phyloP scores from a whole-genome alignment of 768 basidiomycete species.

The Pisolithus tinctorius region DNA sequence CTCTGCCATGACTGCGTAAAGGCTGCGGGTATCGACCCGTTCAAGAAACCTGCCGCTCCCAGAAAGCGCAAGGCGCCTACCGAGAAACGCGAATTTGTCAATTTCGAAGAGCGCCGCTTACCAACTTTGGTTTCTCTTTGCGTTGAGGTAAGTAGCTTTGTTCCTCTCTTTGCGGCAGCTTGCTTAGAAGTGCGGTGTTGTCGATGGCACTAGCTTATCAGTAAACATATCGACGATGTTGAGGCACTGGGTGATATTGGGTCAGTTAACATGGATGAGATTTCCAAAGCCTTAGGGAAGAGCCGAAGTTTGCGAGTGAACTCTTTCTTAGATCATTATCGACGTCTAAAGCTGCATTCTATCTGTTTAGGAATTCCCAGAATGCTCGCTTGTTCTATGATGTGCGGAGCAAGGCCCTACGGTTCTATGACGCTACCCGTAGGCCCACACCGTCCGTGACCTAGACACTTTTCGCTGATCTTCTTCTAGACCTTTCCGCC shows the following conservation, averaged over 20 bases:
- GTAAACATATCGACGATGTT: slow-evolving; percentile 82
- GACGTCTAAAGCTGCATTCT: neutral
- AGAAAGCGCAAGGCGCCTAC: slow-evolving; percentile 56
- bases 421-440: slow-evolving; percentile 89
- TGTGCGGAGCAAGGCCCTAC: slow-evolving; percentile 55
- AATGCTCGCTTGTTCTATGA: slow-evolving; percentile 86
- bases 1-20: slow-evolving; percentile 85
- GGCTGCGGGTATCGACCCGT: slow-evolving; percentile 70
- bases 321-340: neutral
- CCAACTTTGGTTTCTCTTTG: slow-evolving; percentile 73
- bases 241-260: slow-evolving; percentile 88
- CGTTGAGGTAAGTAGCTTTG: slow-evolving; percentile 48
- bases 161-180: neutral
- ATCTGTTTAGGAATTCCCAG: slow-evolving; percentile 52
- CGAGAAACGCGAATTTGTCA: slow-evolving; percentile 62
- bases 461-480: slow-evolving; percentile 1
- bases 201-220: slow-evolving; percentile 53
- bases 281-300: slow-evolving; percentile 76
- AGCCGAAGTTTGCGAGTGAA: slow-evolving; percentile 70
- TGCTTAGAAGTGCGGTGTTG: neutral
- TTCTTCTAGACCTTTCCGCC: slow-evolving; percentile 59
- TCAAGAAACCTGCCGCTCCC: slow-evolving; percentile 66
- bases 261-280: slow-evolving; percentile 72
- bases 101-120: slow-evolving; percentile 64
- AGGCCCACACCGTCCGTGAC: slow-evolving; percentile 19